Base-by-base conservation (phyloP, 306 rosid species). In the Betula pendula region DNA sequence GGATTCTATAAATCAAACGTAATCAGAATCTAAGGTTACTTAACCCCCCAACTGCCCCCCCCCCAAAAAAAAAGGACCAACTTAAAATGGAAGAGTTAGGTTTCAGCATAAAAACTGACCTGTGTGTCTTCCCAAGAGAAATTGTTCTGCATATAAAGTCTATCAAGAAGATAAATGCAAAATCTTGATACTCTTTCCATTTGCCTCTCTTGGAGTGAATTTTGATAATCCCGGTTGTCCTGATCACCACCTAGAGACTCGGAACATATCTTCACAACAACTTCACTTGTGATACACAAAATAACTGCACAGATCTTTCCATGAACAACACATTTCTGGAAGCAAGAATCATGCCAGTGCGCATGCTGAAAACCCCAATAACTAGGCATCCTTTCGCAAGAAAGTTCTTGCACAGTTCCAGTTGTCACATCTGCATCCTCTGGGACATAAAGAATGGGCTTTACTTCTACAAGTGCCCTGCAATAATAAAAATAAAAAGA, bases 391-490 rank as follows among this genome's bases (percentile, higher is more conserved):
- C 68, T 73, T 10, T 76, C 71, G 80, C 80, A 31, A 79, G 85
- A 71, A 33, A 56, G 77, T 59, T 87, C 82, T 20, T 78, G 75
- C 24, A 20, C 19, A 70, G 73, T 69, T 77, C 71, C 87, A 74
- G 40, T 50, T 52, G 16, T 76, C n/a, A 47, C 81, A 68, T 84
- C 95, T 1, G 78, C 68, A 74, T 74, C 91, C 67, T 88, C 92
- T 31, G 85, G 87, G 56, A 84, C 95, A 79, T 87, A 95, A 74
- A 95, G 96, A 79, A 92, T 69, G 76, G 98, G 97, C 82, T 92
- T 95, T 33, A 95, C 86, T 89, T 95, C 98, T 63, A 95, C 90
- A 70, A 60, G 85, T 6, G 97, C 93, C 72, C 96, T 95, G 92
- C 75, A 83, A 80, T 12, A 38, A 33, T 1, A 84, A 70, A 45